Base-by-base conservation (phyloP, 768 basidiomycete genomes). In the Atractiella rhizophila region DNA sequence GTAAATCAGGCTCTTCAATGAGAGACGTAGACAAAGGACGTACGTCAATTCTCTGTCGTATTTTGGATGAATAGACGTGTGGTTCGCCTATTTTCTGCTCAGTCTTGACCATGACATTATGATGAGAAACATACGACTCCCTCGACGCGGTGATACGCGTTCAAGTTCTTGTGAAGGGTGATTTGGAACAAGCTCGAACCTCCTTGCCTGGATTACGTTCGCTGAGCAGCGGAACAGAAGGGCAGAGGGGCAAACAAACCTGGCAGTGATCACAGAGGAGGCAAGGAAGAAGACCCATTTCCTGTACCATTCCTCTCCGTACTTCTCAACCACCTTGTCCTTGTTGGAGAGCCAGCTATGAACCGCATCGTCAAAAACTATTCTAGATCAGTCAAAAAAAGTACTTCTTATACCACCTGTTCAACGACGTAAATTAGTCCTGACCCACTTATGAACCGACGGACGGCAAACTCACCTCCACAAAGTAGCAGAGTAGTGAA, bases 251-350 rank as follows among this genome's bases (percentile, higher is more conserved):
- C 23, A 5, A 16, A 59, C 66, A 32, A 42, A 73, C 73, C 81
- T 69, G 50, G 75, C 72, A 32, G 48, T 68, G 51, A 98, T 91
- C n/a, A 68, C 68, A 32, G 76, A 73, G 58, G 74, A 88, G 11
- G 86, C 91, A 25, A 98, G 69, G 74, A 98, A 98, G 69, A 76
- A 96, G 4, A 72, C 72, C 91, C 91, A 98, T 55, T 80, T 71
- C 50, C 88, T 69, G 65, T 76, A 96, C 82, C 81, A 83, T 47
- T 64, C 67, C 25, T 86, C 80, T 39, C 88, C 88, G 56, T 98
- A 98, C 60, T 74, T 76, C 42, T 64, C 81, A 28, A 77, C 48
- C 37, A 91, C 74, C 60, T 77, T 75, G 33, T 85, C 83, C 64
- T 76, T 76, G 68, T 98, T 94, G 44, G 65, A 64, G 31, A 88